Conservation (phyloP, 176 grass and related monocot species). For the Oropetium thomaeum region DNA sequence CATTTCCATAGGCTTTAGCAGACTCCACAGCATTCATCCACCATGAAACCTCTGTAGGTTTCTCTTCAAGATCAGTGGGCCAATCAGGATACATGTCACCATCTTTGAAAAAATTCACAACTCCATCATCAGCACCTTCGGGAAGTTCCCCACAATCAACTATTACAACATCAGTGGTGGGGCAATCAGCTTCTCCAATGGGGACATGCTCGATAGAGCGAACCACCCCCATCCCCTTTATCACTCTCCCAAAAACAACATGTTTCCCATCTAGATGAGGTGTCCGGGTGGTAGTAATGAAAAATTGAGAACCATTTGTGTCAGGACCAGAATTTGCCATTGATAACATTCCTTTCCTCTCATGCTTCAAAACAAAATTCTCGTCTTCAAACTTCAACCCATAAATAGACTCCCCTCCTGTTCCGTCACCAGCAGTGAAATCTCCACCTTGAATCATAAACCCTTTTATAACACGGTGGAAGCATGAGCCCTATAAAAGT, state of each 20-base stretch:
- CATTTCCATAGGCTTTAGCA: constrained; percentile 86
- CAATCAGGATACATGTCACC: constrained; percentile 86
- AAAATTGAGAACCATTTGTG: constrained; percentile 97
- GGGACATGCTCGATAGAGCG: constrained; percentile 73
- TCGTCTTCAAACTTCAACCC: constrained; percentile 88
- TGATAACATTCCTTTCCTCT: constrained; percentile 96
- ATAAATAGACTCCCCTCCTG: constrained; percentile 96
- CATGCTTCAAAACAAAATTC: constrained; percentile 91
- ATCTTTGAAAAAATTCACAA: constrained; percentile 88
- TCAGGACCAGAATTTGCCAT: constrained; percentile 89
- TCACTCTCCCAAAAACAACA: constrained; percentile 94
- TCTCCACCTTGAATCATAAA: constrained; percentile 99
- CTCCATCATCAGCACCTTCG: constrained; percentile 79
- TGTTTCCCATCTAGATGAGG: constrained; percentile 97
- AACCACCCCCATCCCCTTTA: constrained; percentile 93
- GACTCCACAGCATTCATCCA: constrained; percentile 92
- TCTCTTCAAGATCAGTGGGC: constrained; percentile 92
- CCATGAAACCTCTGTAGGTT: constrained; percentile 82
- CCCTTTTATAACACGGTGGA: constrained; percentile 87
- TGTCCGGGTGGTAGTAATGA: constrained; percentile 91
- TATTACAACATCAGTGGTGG: constrained; percentile 67
- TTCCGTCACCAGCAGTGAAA: constrained; percentile 88
- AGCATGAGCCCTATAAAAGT: constrained; percentile 67
- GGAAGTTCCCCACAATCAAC: constrained; percentile 81
- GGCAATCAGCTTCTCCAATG: constrained; percentile 62